Evolutionary conservation across 805 yeast species (phyloP).

Genomic region (Isabelozyma heimii): DNA sequence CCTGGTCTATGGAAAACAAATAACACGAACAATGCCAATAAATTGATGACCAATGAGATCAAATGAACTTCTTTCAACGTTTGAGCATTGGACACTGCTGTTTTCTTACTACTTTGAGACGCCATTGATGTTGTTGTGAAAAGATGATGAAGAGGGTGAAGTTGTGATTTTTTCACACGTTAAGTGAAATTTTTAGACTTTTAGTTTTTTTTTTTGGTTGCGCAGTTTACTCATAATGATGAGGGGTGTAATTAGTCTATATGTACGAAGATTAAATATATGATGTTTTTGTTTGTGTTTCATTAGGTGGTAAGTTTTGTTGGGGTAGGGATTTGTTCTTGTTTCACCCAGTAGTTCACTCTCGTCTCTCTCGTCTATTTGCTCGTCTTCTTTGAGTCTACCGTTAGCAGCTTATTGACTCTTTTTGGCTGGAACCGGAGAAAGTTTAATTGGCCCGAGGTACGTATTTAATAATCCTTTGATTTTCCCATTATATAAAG

Average conservation of each 20-base stretch:
- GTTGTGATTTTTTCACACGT: background rate
- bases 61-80: constrained; percentile 39
- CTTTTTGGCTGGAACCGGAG: constrained; percentile 14
- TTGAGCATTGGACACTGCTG: constrained; percentile 40
- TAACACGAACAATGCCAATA: constrained; percentile 34
- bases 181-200: background rate
- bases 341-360: too few species aligned
- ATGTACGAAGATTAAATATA: background rate
- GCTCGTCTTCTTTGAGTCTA: background rate
- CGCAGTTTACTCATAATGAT: background rate
- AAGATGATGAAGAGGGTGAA: background rate
- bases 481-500: constrained; percentile 16
- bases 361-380: background rate
- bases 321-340: too few species aligned
- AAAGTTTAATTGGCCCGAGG: constrained; percentile 18
- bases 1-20: constrained; percentile 44
- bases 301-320: too few species aligned
- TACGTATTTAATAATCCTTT: constrained; percentile 14
- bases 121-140: constrained; percentile 40
- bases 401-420: constrained; percentile 5
- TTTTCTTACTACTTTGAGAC: constrained; percentile 54
- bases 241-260: background rate
- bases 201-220: background rate
- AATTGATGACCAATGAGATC: constrained; percentile 34
- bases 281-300: background rate